These are phyloP conservation scores for Colletotrichum sp. DNA, from an alignment of 2,329 filamentous ascomycete species.

Conservation along the genomic window DNA sequence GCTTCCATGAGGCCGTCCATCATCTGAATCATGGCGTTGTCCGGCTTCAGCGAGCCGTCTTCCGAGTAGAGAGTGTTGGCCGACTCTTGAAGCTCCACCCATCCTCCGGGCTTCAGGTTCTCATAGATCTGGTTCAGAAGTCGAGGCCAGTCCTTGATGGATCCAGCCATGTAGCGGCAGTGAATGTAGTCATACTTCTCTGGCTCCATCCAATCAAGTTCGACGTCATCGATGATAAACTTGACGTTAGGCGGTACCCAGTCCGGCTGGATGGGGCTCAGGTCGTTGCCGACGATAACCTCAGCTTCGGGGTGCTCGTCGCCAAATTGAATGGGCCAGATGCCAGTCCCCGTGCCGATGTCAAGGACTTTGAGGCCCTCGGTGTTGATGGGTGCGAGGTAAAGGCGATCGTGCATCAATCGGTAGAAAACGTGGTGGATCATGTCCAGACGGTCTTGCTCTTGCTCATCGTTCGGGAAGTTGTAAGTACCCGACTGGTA, in stretches of 20 bases:
- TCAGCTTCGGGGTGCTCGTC: conserved; percentile 27
- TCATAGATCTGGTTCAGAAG: conserved; percentile 10
- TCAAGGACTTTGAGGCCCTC: conserved; percentile 22
- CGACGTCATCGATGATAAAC: conserved; percentile 31
- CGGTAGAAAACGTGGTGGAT: conserved; percentile 36
- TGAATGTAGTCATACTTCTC: conserved; percentile 38
- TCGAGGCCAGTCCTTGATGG: conserved; percentile 33
- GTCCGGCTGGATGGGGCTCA: conserved; percentile 28
- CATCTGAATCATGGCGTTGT: conserved; percentile 19
- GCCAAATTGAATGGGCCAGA: conserved; percentile 46
- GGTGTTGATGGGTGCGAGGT: background rate
- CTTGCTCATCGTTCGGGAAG: conserved; percentile 42
- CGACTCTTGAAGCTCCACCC: conserved; percentile 7
- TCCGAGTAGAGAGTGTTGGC: conserved; percentile 6
- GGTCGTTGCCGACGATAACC: conserved; percentile 38
- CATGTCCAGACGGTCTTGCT: conserved; percentile 45
- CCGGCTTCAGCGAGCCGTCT: background rate
- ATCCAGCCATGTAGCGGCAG: conserved; percentile 37
- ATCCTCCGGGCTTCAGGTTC: conserved; percentile 8
- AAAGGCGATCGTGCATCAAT: conserved; percentile 31
- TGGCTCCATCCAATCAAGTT: conserved; percentile 26
- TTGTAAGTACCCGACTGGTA: conserved; percentile 25
- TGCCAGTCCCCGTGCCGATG: conserved; percentile 27
- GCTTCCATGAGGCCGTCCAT: conserved; percentile 27
- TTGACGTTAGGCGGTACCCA: conserved; percentile 29